Evolutionary conservation across 176 grass and related monocot species (phyloP).

Genomic region (Lolium perenne): DNA sequence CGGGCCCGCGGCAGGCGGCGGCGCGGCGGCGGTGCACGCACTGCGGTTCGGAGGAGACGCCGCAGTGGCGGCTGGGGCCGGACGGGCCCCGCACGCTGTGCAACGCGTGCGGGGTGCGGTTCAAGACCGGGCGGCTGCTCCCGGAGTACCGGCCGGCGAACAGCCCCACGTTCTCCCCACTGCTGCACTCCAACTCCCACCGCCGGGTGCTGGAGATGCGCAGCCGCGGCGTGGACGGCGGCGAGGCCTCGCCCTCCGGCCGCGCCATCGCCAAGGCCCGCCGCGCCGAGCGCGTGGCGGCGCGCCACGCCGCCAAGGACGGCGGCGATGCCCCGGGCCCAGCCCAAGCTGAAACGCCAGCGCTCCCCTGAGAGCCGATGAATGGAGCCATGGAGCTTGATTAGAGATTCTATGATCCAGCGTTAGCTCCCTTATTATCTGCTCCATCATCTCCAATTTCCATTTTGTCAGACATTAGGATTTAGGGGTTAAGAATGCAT

Average conservation of each 20-base stretch:
- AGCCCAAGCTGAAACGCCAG: not conserved
- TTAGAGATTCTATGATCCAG: slow-evolving; percentile 40
- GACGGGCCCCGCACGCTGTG: slow-evolving; percentile 77
- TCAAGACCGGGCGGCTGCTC: slow-evolving; percentile 72
- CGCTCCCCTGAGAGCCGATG: slow-evolving; percentile 12
- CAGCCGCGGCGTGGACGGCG: slow-evolving; percentile 24
- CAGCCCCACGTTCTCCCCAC: slow-evolving; percentile 77
- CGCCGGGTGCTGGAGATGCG: slow-evolving; percentile 85
- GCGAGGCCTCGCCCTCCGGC: not conserved
- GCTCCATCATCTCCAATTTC: slow-evolving; percentile 35
- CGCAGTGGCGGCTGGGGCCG: slow-evolving; percentile 85
- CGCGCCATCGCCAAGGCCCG: slow-evolving; percentile 30
- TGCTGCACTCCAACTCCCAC: slow-evolving; percentile 87
- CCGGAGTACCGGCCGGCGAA: slow-evolving; percentile 87
- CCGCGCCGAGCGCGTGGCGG: slow-evolving; percentile 45
- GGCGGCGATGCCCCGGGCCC: too few species aligned
- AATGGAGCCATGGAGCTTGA: slow-evolving; percentile 13
- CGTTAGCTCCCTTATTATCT: slow-evolving; percentile 11
- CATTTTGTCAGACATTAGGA: slow-evolving; percentile 50
- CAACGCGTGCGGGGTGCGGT: slow-evolving; percentile 93
- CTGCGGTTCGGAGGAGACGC: slow-evolving; percentile 71
- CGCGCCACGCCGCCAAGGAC: slow-evolving; percentile 19
- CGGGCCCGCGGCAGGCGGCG: slow-evolving; percentile 10
- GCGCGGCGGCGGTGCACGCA: slow-evolving; percentile 64
- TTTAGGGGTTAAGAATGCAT: slow-evolving; percentile 39